Evolutionary conservation across 352 stramenopile genomes (phyloP).

Genomic region (Globisporangium cederbergense): DNA sequence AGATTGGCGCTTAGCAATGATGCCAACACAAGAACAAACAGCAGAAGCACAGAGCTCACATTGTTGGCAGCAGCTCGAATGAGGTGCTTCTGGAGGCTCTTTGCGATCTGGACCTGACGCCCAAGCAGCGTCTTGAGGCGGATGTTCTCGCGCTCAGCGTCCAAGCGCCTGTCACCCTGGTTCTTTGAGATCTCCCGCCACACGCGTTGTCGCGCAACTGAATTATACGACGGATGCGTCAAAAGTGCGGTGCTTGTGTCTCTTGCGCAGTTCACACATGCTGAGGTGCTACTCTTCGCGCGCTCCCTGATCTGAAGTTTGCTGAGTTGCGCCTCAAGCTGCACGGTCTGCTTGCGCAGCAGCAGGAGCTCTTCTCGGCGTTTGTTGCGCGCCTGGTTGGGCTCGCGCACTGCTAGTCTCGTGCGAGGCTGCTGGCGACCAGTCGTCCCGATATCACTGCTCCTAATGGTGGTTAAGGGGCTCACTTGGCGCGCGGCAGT

Average conservation of each 20-base stretch:
- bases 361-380: slow-evolving; percentile 39
- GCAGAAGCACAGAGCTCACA: no score
- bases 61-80: neutral
- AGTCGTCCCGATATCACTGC: neutral
- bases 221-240: neutral
- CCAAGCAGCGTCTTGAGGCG: neutral
- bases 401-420: neutral
- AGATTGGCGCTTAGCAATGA: neutral
- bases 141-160: neutral
- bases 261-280: neutral
- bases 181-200: neutral
- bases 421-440: neutral
- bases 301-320: slow-evolving; percentile 2
- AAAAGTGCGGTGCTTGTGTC: neutral
- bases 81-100: neutral
- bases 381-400: slow-evolving; percentile 9
- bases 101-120: neutral
- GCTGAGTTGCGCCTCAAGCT: slow-evolving; percentile 28
- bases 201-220: neutral
- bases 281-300: neutral
- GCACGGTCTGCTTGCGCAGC: slow-evolving; percentile 32
- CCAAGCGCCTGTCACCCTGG: neutral
- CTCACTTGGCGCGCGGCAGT: neutral
- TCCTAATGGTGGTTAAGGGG: neutral
- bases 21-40: no score